Evolutionary conservation across 768 basidiomycete species (phyloP), one percentile per base, ranked within the genome.

Genomic region (Psilocybe cyanescens): DNA sequence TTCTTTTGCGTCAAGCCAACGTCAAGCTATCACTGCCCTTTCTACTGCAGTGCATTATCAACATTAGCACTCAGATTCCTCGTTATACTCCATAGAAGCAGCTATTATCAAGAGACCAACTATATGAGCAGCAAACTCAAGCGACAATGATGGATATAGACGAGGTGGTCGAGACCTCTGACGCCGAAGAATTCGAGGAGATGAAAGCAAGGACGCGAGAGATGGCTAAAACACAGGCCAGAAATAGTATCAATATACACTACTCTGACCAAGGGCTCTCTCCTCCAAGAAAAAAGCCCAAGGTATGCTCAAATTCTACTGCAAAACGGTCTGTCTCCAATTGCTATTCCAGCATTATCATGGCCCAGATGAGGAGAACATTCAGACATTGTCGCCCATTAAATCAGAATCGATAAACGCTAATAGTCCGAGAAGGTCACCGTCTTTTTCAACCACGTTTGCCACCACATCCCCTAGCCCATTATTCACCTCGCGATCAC

Each of bases 121-220:
- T 35, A 16, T 50, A 29, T 55, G 41, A 41, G 17, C 30, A 49
- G 17, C 49, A 19, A 24, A 17, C 30, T 47, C 41, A n/a, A 24
- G 53, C 5, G 7, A 55, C n/a, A 19, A 35, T n/a, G 2, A 66
- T 68, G 65, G 63, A 64, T 54, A 46, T 65, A 12, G 65, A 75
- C 45, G 85, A 85, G 47, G 68, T 83, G 51, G 82, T 89, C 12
- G 86, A 86, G 67, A 88, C 88, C 16, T 89, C 87, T 3, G 88
- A 90, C 64, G 72, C 76, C 50, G 88, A 88, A 65, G 88, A 90
- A 64, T 77, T 78, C 44, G 83, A 83, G 66, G 76, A 78, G 48
- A 61, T 82, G 16, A 45, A 48, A 44, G 53, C 28, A 41, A 57
- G 16, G 33, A n/a, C 47, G 55, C 37, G 31, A 50, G 46, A 37